Conservation (phyloP, 2,329 filamentous ascomycete genomes). For the Dactylellina parvicollis region DNA sequence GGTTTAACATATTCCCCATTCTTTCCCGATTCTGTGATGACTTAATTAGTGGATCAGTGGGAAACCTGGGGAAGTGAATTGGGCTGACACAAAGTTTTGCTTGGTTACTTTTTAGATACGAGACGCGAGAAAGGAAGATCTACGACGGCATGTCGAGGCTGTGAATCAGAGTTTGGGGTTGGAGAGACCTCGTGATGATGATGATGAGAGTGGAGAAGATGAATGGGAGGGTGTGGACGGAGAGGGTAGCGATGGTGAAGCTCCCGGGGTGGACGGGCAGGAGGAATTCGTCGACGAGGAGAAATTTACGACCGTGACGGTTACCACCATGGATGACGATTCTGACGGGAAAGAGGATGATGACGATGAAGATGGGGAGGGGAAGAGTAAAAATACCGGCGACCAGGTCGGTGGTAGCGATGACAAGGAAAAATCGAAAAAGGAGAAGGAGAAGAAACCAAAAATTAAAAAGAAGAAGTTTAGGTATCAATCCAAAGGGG, state of each 20-base stretch:
- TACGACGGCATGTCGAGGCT: constrained; percentile 81
- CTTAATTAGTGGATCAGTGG: not conserved
- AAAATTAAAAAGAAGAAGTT: constrained; percentile 93
- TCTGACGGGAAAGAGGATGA: constrained; percentile 61
- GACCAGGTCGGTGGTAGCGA: not conserved
- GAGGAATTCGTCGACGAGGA: constrained; percentile 98
- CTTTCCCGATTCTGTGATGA: not conserved
- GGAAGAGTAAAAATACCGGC: constrained; percentile 23
- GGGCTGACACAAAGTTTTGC: not conserved
- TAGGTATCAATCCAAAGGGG: constrained; percentile 87
- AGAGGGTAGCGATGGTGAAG: constrained; percentile 72
- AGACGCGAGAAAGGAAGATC: constrained; percentile 81
- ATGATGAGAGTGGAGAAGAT: constrained; percentile 58
- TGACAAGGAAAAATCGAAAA: constrained; percentile 59
- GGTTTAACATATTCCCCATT: constrained; percentile 54
- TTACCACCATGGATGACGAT: constrained; percentile 82
- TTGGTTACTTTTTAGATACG: constrained; percentile 71
- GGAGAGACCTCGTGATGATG: not conserved
- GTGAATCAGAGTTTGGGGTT: constrained; percentile 74
- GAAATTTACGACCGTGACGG: constrained; percentile 91
- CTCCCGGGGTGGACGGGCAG: constrained; percentile 74
- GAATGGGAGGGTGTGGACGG: constrained; percentile 63
- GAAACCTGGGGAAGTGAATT: not conserved
- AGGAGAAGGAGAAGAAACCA: constrained; percentile 64
- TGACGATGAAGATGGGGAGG: constrained; percentile 59